Conservation (phyloP, 306 rosid genomes). For the Cyclanthera cordifolia region DNA sequence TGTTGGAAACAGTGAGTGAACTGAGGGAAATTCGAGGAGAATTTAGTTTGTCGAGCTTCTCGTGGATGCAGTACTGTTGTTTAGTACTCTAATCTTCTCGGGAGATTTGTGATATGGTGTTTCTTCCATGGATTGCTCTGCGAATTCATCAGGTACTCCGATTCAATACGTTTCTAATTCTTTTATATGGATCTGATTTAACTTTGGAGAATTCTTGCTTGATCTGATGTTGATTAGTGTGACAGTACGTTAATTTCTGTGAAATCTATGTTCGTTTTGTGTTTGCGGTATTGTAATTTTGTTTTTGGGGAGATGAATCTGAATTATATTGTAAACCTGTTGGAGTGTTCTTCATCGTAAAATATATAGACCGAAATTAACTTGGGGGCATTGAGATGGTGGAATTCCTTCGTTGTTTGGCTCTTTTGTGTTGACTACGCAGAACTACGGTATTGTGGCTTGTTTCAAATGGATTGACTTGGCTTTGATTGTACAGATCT, state of each 20-base stretch:
- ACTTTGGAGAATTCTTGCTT: not conserved
- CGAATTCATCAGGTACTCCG: conserved; percentile 12
- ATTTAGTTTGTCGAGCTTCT: conserved; percentile 1
- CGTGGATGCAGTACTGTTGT: not conserved
- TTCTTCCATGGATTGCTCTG: not conserved
- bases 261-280: conserved; percentile 4
- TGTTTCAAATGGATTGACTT: not conserved
- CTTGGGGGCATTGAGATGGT: not conserved
- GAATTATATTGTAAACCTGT: not conserved
- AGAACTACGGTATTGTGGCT: not conserved
- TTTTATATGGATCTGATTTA: not conserved
- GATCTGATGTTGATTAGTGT: conserved; percentile 8
- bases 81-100: conserved; percentile 10
- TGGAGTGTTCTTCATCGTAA: not conserved
- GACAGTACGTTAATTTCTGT: not conserved
- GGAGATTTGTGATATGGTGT: conserved; percentile 8
- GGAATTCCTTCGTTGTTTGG: not conserved
- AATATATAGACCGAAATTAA: not conserved
- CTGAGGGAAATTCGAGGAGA: not conserved
- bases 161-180: not conserved
- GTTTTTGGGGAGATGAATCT: not conserved
- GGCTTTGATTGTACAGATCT: not conserved
- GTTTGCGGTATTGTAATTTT: not conserved
- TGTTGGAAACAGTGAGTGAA: conserved; percentile 3
- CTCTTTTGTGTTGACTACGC: not conserved